Conservation (phyloP, 352 stramenopile species). For the Phytophthora europaea region DNA sequence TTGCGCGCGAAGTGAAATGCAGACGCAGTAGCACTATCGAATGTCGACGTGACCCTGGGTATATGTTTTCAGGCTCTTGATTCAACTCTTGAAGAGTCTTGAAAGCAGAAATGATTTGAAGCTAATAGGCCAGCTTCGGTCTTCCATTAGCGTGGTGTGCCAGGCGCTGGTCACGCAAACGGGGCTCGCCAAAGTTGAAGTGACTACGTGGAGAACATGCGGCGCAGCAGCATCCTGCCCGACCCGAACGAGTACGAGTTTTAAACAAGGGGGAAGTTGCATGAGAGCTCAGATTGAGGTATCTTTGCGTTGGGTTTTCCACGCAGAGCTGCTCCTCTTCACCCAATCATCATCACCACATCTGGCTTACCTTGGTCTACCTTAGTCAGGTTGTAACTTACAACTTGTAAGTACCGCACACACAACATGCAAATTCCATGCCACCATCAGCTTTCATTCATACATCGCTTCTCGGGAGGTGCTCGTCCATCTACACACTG, state of each 20-base stretch:
- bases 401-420: neutral
- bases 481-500: conserved; percentile 23
- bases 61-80: neutral
- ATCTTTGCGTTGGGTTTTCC: neutral
- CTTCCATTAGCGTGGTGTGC: neutral
- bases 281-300: conserved; percentile 2
- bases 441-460: conserved; percentile 4
- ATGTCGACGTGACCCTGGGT: neutral
- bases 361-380: neutral
- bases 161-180: neutral
- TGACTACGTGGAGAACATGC: too few species aligned
- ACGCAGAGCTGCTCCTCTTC: neutral
- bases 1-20: neutral
- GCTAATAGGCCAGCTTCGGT: neutral
- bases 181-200: neutral
- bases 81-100: too few species aligned
- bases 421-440: neutral
- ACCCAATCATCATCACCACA: neutral
- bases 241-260: too few species aligned
- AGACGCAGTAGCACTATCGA: conserved; percentile 2
- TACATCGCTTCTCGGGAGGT: conserved; percentile 21
- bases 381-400: neutral
- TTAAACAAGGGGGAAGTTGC: too few species aligned
- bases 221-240: too few species aligned
- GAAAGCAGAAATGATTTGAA: conserved; percentile 4